phyloP scores from a whole-genome alignment of 768 basidiomycete genomes.

The Amanita exitialis region DNA sequence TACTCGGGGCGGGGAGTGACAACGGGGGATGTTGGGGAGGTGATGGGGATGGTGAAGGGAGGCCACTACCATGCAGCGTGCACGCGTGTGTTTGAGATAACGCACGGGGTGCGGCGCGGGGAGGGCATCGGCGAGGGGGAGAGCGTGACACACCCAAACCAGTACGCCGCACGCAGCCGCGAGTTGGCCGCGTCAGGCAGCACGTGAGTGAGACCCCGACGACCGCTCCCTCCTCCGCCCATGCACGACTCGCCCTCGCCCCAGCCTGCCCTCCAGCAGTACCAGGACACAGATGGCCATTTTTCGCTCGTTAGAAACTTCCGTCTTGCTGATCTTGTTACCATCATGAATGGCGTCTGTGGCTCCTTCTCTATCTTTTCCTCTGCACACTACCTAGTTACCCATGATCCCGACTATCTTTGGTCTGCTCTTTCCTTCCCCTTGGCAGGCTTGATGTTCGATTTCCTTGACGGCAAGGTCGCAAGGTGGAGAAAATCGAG shows the following conservation, averaged over 20 bases:
- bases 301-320: constrained; percentile 98
- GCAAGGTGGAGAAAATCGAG: constrained; percentile 94
- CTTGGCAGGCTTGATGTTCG: constrained; percentile 92
- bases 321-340: constrained; percentile 94
- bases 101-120: constrained; percentile 84
- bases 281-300: constrained; percentile 86
- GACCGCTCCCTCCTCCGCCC: background rate
- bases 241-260: background rate
- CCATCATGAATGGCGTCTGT: constrained; percentile 98
- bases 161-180: constrained; percentile 69
- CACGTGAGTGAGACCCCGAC: background rate
- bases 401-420: constrained; percentile 69
- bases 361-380: constrained; percentile 93
- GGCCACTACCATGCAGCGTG: constrained; percentile 93
- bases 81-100: constrained; percentile 93
- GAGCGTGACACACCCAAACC: constrained; percentile 90
- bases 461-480: constrained; percentile 96
- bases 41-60: constrained; percentile 68
- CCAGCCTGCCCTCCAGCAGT: constrained; percentile 48
- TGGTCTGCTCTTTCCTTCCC: constrained; percentile 86
- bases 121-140: constrained; percentile 84
- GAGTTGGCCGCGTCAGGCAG: constrained; percentile 43
- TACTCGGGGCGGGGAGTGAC: constrained; percentile 59
- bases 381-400: constrained; percentile 79
- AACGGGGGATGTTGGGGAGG: constrained; percentile 66